Base-by-base conservation (phyloP, 495 filamentous ascomycete species). In the Xanthoparmelia taractica region DNA sequence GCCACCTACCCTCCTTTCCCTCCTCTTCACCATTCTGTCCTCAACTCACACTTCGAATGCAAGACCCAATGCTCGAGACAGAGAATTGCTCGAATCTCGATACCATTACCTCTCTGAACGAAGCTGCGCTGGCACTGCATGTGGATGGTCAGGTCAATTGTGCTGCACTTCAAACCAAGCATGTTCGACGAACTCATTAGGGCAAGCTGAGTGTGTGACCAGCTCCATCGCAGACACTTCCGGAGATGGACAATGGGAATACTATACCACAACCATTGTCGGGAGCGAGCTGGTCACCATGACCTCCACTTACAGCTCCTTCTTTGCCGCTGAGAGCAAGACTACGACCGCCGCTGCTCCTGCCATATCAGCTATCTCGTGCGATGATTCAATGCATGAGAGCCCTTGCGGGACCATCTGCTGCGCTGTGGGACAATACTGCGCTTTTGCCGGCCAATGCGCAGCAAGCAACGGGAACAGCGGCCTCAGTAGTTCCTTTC, bases 371-470 rank as follows among this genome's bases (percentile, higher is more conserved):
- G 74, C 71, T 11, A 74, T 75, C 25, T 78, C 76, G 43, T 94
- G 90, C 75, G 73, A 80, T 25, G 75, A 77, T 12, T 78, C 80
- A 2, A 69, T 85, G 6, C 85, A 83, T 58, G 80, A 92, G 72
- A 80, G 77, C 4, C 78, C 79, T 1, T 96, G 92, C 71, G 91
- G 90, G 13, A 74, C 65, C 36, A 85, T 83, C 61, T 96, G 92
- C 76, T 96, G 92, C 72, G 81, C 83, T 18, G 79, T 76, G 59
- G 83, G 82, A 59, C 87, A 91, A 72, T 85, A 85, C 66, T 96
- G 92, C 72, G 75, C 72, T 7, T 68, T 66, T 29, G 50, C 68
- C 0, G 77, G 76, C 20, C 75, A 82, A 65, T 88, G 86, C 63
- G 70, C 59, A 18, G 61, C 64, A 18, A 71, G 66, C 37, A 73